Evolutionary conservation across 495 filamentous ascomycete genomes (phyloP), one percentile per base, ranked within the genome.

Genomic region (Saxophila tyrrhenica): DNA sequence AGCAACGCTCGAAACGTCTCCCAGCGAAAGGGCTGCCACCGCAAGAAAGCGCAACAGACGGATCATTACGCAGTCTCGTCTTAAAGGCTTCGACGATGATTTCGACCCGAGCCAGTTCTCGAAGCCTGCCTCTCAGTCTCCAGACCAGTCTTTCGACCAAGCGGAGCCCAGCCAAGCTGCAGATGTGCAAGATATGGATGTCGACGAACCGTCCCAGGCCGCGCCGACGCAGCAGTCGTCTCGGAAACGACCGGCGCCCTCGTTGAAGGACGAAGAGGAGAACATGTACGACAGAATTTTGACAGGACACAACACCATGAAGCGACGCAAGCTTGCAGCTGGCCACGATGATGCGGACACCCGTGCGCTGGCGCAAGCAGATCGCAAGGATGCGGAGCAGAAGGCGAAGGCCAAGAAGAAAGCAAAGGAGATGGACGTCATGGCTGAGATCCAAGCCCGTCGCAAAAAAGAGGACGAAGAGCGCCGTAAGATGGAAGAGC

Each of bases 51-150:
- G 48, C n/a, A n/a, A 32, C 15, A 48, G 73, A 23, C 69, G 74
- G 22, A 48, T 67, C 21, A 67, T 73, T 1, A 64, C 73, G n/a
- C 81, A 77, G 23, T 57, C 55, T 54, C 81, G 84, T 19, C 89
- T 94, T 69, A 84, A 83, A 59, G 81, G 81, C 0, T 94, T 94
- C 51, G 80, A 80, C 55, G n/a, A 35, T 35, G 80, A 82, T 52
- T 78, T 76, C 41, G 66, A 69, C 32, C 65, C 69, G 11, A 69
- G 69, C 39, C 52, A 65, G 21, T 51, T 59, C 20, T 48, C 64
- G 16, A 62, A 66, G 48, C 49, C 56, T 17, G 22, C 41, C 2
- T 57, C 51, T 21, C 24, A 43, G 42, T 45, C 50, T 25, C 51
- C 59, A 7, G 52, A 39, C 8, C 46, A 45, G 17, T 51, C 32